Percentiles rank a stretch among this genome's conserved stretches.
phyloP scores from a whole-genome alignment of 805 yeast genomes.

The Barnettozyma populi region DNA sequence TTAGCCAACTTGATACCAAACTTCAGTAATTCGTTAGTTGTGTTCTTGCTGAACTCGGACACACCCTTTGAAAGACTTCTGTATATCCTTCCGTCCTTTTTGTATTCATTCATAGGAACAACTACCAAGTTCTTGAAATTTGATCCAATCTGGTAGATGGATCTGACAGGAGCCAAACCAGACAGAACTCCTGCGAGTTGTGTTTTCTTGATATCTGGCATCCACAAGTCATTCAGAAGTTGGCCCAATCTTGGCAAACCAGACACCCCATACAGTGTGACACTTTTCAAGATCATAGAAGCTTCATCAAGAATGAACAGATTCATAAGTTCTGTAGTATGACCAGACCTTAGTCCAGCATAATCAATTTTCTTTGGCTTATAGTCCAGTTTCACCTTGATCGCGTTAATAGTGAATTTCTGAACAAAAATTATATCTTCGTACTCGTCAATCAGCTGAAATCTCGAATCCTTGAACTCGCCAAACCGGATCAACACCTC shows the following conservation, averaged over 20 bases:
- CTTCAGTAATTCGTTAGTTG: constrained; percentile 74
- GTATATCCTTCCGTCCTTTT: constrained; percentile 62
- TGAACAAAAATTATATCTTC: constrained; percentile 69
- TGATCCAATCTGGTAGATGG: constrained; percentile 70
- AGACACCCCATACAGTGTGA: constrained; percentile 65
- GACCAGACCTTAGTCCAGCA: constrained; percentile 80
- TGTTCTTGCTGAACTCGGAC: constrained; percentile 62
- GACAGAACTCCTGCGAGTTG: constrained; percentile 78
- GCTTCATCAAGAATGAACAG: constrained; percentile 88
- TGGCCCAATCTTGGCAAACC: constrained; percentile 62
- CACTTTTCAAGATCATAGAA: constrained; percentile 54
- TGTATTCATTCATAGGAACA: constrained; percentile 70
- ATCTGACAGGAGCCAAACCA: constrained; percentile 78
- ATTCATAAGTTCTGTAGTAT: constrained; percentile 80
- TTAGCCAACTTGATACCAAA: constrained; percentile 82
- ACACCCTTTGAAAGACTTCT: constrained; percentile 76
- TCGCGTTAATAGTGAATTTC: constrained; percentile 53
- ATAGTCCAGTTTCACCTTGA: constrained; percentile 72
- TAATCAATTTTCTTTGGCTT: constrained; percentile 88
- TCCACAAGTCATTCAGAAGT: constrained; percentile 67
- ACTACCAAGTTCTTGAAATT: constrained; percentile 71
- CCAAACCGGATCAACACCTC: constrained; percentile 78
- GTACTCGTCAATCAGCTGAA: constrained; percentile 49
- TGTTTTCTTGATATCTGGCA: constrained; percentile 78
- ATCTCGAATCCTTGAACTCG: constrained; percentile 70